phyloP scores from a whole-genome alignment of 345 rosid species.

The Gossypium anomalum region DNA sequence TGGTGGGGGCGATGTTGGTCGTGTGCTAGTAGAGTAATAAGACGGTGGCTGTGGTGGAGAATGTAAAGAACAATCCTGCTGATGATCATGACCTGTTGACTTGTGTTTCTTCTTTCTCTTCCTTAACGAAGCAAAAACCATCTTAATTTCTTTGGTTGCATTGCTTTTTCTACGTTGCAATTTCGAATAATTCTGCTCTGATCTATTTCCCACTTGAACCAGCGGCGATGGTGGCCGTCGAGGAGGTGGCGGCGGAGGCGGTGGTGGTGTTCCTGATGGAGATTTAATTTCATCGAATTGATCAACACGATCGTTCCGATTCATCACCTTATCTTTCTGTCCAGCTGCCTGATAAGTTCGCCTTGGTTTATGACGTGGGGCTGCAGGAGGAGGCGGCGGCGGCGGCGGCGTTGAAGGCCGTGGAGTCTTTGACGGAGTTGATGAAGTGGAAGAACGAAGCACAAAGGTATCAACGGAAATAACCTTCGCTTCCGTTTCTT shows the following conservation, averaged over 20 bases:
- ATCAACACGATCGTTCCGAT: constrained; percentile 19
- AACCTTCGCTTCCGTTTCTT: constrained; percentile 47
- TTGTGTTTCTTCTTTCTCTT: constrained; percentile 62
- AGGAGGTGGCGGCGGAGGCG: constrained; percentile 35
- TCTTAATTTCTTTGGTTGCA: constrained; percentile 69
- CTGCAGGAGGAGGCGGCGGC: constrained; percentile 29
- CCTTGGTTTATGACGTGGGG: constrained; percentile 27
- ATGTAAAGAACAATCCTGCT: constrained; percentile 16
- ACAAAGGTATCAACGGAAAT: constrained; percentile 56
- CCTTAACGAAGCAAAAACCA: constrained; percentile 56
- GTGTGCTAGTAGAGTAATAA: constrained; percentile 22
- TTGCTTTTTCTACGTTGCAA: constrained; percentile 55
- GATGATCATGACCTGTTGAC: constrained; percentile 20
- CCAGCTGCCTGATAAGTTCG: constrained; percentile 33
- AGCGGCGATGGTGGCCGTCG: constrained; percentile 33
- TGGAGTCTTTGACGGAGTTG: constrained; percentile 21
- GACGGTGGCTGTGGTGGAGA: constrained; percentile 18
- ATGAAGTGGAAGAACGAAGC: constrained; percentile 27
- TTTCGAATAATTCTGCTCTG: constrained; percentile 30
- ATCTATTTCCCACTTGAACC: neutral
- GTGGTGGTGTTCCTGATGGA: constrained; percentile 35
- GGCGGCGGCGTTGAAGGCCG: constrained; percentile 26
- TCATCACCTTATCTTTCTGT: constrained; percentile 27
- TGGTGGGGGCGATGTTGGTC: constrained; percentile 49
- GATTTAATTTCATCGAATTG: constrained; percentile 18